Evolutionary conservation across 1,139 yeast species (phyloP), one percentile per base, ranked within the genome.

Genomic region (Scheffersomyces cryptocercus): DNA sequence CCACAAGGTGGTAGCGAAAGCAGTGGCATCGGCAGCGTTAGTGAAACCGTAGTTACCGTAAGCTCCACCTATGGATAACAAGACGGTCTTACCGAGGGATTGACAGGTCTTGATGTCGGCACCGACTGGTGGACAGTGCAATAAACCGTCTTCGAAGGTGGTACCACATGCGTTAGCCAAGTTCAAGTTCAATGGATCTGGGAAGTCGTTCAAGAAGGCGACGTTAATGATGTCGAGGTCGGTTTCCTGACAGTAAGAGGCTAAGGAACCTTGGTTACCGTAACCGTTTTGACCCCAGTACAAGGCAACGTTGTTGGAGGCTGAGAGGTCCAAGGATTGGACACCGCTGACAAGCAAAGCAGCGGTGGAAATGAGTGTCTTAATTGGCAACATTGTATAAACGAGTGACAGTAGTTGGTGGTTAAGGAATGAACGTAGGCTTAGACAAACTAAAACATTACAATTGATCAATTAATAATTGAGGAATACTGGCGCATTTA

Each of bases 201-300:
- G 55, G 42, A 48, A 50, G 3, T 36, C 41, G 8, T 39, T 43
- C 37, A 51, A 37, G 35, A 51, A 53, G 2, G 56, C 32, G 31
- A 53, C 30, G 24, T 51, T 29, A n/a, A 53, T 42, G 20, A 48
- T 47, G 32, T 52, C 55, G 10, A 47, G 50, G 28, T 41, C 35
- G 40, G 44, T 38, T 35, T 37, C 14, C 2, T 39, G 45, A 42
- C 56, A 53, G 49, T 53, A 53, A 28, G 41, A 20, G 35, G 38
- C 38, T 36, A 53, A 45, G 3, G 40, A 31, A 12, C 41, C 35
- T 31, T 53, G 56, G 38, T 38, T 16, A 4, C 46, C 45, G 39
- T 39, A 44, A 30, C 55, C 43, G 39, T 53, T 53, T 32, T 51
- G 55, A 31, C 56, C 56, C 55, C 55, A 53, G 40, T 51, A 53